These are phyloP conservation scores for Cylindrotheca closterium DNA, from an alignment of 108 stramenopile genomes.

Conservation along the genomic window DNA sequence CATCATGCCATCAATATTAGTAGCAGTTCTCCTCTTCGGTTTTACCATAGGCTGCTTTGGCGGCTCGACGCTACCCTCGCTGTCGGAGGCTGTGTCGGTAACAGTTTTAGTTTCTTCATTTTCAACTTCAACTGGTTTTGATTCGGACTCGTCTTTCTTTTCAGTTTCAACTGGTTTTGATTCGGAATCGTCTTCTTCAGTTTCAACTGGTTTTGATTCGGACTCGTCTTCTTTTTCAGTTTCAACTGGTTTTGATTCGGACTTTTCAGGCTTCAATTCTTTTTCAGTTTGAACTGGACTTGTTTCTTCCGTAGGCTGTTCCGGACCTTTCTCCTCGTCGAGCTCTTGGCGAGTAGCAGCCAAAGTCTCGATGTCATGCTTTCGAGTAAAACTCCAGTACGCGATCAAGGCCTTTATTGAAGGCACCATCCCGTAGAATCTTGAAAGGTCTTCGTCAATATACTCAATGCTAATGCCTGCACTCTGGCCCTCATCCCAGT, in stretches of 20 bases:
- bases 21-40: background rate
- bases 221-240: background rate
- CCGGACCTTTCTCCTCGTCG: background rate
- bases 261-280: background rate
- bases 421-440: constrained; percentile 1
- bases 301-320: too few relatives aligned
- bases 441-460: constrained; percentile 21
- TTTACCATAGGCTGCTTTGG: background rate
- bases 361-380: constrained; percentile 1
- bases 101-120: background rate
- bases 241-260: background rate
- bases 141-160: background rate
- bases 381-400: constrained; percentile 12
- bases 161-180: background rate
- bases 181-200: background rate
- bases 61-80: background rate
- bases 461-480: background rate
- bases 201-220: background rate
- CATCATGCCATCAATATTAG: constrained; percentile 5
- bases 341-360: background rate
- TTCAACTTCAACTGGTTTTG: background rate
- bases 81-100: background rate
- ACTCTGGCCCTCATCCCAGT: background rate
- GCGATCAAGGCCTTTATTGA: constrained; percentile 14
- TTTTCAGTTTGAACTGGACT: background rate